These are phyloP conservation scores for Coemansia sp. DNA, from an alignment of 192 early-diverging fungal genomes.

Conservation along the genomic window DNA sequence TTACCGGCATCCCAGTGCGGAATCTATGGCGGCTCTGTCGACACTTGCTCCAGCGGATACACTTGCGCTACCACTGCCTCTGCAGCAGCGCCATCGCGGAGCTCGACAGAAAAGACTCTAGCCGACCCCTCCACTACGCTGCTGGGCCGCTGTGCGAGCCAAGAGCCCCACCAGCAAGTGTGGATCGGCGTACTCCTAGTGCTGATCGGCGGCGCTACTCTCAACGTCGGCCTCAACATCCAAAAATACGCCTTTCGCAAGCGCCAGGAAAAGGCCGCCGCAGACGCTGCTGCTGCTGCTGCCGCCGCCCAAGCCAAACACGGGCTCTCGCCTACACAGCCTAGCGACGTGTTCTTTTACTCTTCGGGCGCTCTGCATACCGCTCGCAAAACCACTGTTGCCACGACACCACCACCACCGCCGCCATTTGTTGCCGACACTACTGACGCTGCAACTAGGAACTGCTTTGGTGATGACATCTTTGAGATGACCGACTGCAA, in stretches of 20 bases:
- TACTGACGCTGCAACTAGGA: not conserved
- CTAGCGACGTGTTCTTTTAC: conserved; percentile 19
- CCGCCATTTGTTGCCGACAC: not conserved
- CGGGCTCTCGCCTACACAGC: not conserved
- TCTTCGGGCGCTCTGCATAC: conserved; percentile 13
- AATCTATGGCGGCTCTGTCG: conserved; percentile 50
- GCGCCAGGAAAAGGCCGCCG: conserved; percentile 54
- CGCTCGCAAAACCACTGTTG: not conserved
- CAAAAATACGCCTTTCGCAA: conserved; percentile 77
- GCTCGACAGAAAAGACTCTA: not conserved
- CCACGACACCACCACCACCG: not conserved
- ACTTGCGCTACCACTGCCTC: conserved; percentile 21
- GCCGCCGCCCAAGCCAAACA: not conserved
- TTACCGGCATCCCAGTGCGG: conserved; percentile 42
- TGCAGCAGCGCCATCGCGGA: not conserved
- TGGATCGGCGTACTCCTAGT: conserved; percentile 77
- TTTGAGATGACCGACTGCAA: conserved; percentile 3
- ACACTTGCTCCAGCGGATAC: conserved; percentile 51
- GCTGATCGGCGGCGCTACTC: conserved; percentile 62
- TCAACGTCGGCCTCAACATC: conserved; percentile 78
- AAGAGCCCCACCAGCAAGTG: conserved; percentile 54
- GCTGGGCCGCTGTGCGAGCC: conserved; percentile 47
- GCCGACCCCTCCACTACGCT: conserved; percentile 14
- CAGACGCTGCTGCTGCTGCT: conserved; percentile 10
- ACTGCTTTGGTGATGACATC: not conserved